Base-by-base conservation (phyloP, 352 stramenopile genomes). In the Phytophthora ohioensis region DNA sequence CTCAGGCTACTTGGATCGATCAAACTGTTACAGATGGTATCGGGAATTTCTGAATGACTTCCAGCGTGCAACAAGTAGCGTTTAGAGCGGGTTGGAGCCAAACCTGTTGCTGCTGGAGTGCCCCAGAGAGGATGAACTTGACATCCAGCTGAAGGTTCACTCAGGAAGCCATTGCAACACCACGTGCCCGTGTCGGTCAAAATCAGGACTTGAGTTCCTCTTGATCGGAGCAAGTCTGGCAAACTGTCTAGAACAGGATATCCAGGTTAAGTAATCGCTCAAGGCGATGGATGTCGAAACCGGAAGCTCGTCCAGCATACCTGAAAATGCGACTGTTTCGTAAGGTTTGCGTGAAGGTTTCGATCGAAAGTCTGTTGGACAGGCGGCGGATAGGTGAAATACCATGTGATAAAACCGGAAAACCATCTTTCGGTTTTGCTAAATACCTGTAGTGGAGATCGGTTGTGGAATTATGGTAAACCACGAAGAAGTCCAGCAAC, bases 81-180 rank as follows among this genome's bases (percentile, higher is more conserved):
- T 30, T 17, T 59, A 11, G 45, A 2, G 11, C 49, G 48, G 15
- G 62, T 21, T 7, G 63, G 34, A 5, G 42, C 4, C 17, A 72
- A 57, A 4, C 67, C 76, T 4, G 59, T 68, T 5, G 62, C 68
- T 10, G 53, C 61, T 13, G 72, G 68, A 15, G 67, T 68, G 2
- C 72, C 63, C 61, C 67, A 76, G 0, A 75, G 13, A 27, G 69
- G 64, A 17, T 75, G 59, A 12, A 57, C 36, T 36, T 51, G 31
- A 48, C 73, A 80, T n/a, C n/a, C 60, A 72, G 3, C 1, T 63
- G 9, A 0, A 70, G 45, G 32, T 81, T 31, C 70, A 82, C 5
- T 51, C 2, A 72, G 41, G 31, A 82, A 82, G 0, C 70, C 76
- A 61, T 81, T 79, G 56, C 76, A 81, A 43, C 76, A 84, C 43